Conservation (phyloP, 176 grass and related monocot species). For the Oryza nivara region DNA sequence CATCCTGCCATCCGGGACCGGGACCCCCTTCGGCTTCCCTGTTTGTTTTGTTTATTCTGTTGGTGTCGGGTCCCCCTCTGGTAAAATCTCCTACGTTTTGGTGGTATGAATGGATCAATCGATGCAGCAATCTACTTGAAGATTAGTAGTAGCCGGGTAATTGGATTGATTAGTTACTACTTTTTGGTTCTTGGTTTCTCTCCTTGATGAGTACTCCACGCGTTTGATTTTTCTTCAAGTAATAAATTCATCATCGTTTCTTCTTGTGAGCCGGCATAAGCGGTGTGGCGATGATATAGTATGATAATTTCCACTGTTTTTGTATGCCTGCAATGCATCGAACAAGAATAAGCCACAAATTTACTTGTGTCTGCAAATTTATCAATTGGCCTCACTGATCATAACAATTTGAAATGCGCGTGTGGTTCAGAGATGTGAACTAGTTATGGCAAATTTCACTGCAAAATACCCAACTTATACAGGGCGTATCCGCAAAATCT, state of each 20-base stretch:
- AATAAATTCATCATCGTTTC: conserved; percentile 26
- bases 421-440: neutral
- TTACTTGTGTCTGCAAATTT: neutral
- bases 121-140: neutral
- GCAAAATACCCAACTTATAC: conserved; percentile 25
- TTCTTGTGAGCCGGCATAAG: conserved; percentile 1
- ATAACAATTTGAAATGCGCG: neutral
- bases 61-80: neutral
- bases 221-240: conserved; percentile 45
- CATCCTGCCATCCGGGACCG: neutral
- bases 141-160: neutral
- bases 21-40: too few species aligned
- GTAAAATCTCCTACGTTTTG: neutral
- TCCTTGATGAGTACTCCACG: conserved; percentile 13
- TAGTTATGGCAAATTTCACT: conserved; percentile 27
- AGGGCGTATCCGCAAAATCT: conserved; percentile 37
- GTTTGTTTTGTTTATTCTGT: neutral
- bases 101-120: neutral
- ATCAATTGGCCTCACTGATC: neutral
- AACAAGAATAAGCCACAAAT: conserved; percentile 20
- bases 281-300: neutral
- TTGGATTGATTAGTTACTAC: neutral
- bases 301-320: conserved; percentile 17
- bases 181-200: neutral
- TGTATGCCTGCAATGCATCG: neutral